These are phyloP conservation scores for Fusarium hostae DNA, from an alignment of 2,329 filamentous ascomycete genomes.

Conservation along the genomic window DNA sequence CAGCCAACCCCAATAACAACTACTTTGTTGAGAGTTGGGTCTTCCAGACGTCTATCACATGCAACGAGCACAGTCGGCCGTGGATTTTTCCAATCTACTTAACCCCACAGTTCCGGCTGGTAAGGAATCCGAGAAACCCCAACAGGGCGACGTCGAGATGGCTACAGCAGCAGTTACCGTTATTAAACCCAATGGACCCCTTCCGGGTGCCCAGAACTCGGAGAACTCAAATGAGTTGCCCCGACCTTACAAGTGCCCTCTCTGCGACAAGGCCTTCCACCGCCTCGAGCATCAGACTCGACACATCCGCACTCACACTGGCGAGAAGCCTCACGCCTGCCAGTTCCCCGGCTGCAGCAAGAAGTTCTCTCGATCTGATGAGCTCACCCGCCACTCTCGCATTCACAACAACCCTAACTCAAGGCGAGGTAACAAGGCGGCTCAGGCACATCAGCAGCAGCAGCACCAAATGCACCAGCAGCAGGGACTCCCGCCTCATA, in stretches of 20 bases:
- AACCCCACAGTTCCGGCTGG: conserved; percentile 61
- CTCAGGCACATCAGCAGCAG: conserved; percentile 56
- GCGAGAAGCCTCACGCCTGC: conserved; percentile 97
- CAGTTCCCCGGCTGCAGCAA: conserved; percentile 96
- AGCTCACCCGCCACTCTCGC: conserved; percentile 94
- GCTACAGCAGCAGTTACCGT: conserved; percentile 62
- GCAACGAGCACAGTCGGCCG: conserved; percentile 78
- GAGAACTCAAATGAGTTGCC: conserved; percentile 77
- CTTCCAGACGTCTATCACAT: conserved; percentile 66
- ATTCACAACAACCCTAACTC: conserved; percentile 99
- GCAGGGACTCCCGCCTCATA: conserved; percentile 55
- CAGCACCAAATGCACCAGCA: conserved; percentile 52
- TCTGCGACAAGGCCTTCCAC: conserved; percentile 99
- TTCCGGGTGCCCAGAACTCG: conserved; percentile 70
- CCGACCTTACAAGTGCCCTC: conserved; percentile 96
- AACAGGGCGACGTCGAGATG: conserved; percentile 59
- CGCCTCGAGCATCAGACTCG: conserved; percentile 91
- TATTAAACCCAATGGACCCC: conserved; percentile 70
- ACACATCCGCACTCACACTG: conserved; percentile 96
- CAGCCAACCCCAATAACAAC: conserved; percentile 20
- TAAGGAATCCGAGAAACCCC: conserved; percentile 40
- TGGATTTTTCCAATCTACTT: conserved; percentile 80
- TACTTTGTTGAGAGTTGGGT: conserved; percentile 29
- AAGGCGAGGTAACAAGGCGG: conserved; percentile 84
- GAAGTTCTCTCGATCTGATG: conserved; percentile 95